Evolutionary conservation across 495 filamentous ascomycete species (phyloP), one percentile per base, ranked within the genome.

Genomic region (Penicillium riverlandense): DNA sequence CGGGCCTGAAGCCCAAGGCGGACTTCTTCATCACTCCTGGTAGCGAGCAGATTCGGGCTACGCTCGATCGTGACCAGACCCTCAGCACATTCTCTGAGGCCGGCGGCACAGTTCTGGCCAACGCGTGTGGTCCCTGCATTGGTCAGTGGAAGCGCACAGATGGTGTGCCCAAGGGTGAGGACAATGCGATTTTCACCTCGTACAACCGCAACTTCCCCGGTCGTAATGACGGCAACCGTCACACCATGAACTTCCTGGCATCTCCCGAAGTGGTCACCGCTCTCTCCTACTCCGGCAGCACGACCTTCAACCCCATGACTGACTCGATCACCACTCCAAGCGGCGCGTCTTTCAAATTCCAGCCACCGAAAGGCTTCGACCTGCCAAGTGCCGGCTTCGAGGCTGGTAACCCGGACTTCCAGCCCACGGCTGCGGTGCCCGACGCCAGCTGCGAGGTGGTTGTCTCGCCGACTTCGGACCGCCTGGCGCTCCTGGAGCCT

Each of bases 171-270:
- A 92, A 91, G 70, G 89, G 88, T 45, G 85, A 89, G 29, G 66
- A 74, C n/a, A 97, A 98, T 57, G 92, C 92, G 38, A 96, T 98
- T 55, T 79, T 98, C 62, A 91, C 88, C 28, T 95, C 88, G 7
- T 98, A 96, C 70, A 98, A 98, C 77, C 85, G 92, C 48, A 98
- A 98, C 70, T 98, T 98, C 77, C 88, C 84, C 47, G 91, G 88
- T 43, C 86, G 92, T 42, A 98, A 98, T 61, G 92, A 98, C 57
- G 92, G 92, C 49, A 97, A 97, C 72, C 83, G 85, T 9, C 77
- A 81, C 14, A 98, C 92, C 29, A 95, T 96, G 91, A 97, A 97
- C 75, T 98, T 98, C 74, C 79, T 98, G 32, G 90, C 92, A 10
- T 92, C 88, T 2, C 92, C 92, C 4, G 92, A 98, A 62, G 77